Evolutionary conservation across 208 protist genomes (phyloP).

Genomic region (Tritrichomonas foetus): DNA sequence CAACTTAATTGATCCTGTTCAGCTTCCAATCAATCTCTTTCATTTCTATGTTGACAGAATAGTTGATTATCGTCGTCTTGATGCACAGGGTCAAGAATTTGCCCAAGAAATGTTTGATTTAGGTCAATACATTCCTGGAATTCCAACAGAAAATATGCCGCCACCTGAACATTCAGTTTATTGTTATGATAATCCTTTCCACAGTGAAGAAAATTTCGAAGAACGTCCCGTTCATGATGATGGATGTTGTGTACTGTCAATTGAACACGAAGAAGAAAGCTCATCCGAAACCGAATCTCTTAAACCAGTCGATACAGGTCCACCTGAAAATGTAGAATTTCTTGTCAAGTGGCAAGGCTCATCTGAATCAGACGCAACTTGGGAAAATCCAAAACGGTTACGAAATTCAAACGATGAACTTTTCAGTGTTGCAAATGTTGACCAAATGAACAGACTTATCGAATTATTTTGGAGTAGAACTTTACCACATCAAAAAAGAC

Average conservation of each 20-base stretch:
- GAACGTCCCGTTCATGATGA: neutral
- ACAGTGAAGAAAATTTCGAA: neutral
- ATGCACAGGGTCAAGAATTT: neutral
- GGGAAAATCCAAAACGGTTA: neutral
- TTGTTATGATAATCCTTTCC: neutral
- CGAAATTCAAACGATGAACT: neutral
- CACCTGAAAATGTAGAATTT: neutral
- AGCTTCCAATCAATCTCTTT: too few relatives aligned
- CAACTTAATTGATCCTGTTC: too few relatives aligned
- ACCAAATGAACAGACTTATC: neutral
- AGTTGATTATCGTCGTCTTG: neutral
- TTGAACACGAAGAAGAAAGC: neutral
- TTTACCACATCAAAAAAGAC: neutral
- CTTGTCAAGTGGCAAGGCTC: neutral
- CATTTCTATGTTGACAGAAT: slow-evolving; percentile 31
- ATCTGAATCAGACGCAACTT: neutral
- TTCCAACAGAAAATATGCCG: neutral
- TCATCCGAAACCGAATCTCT: neutral
- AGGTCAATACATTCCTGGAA: neutral
- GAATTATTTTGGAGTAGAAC: neutral
- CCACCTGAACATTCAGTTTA: neutral
- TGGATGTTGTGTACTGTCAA: neutral
- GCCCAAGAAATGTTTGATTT: neutral
- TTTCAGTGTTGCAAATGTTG: neutral
- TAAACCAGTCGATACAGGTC: neutral